Conservation (phyloP, 331 rosid genomes). For the Cydonia oblonga region DNA sequence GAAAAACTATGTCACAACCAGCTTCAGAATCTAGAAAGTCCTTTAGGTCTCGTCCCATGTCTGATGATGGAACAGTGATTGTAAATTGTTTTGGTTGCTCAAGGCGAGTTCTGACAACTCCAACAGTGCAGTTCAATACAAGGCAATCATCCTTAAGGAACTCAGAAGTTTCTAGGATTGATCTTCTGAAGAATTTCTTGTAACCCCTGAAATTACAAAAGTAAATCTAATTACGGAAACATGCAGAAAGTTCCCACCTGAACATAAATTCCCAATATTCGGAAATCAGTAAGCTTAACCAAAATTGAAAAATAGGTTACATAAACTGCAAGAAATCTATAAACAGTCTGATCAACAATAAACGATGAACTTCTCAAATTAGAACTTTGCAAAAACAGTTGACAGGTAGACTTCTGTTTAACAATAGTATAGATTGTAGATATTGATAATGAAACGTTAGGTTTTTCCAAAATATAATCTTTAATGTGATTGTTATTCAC, state of each 20-base stretch:
- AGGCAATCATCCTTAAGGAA: conserved; percentile 87
- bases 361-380: not conserved
- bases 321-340: not conserved
- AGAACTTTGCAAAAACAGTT: not conserved
- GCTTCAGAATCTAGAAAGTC: conserved; percentile 55
- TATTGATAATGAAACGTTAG: not conserved
- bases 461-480: not conserved
- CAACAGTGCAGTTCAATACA: conserved; percentile 78
- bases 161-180: conserved; percentile 61
- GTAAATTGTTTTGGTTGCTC: conserved; percentile 60
- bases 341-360: not conserved
- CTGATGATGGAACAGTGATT: conserved; percentile 37
- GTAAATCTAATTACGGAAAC: not conserved
- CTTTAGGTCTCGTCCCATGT: conserved; percentile 61
- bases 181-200: conserved; percentile 72
- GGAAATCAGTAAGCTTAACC: not conserved
- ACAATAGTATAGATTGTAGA: not conserved
- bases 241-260: not conserved
- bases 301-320: not conserved
- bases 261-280: not conserved
- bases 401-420: not conserved
- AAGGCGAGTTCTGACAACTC: conserved; percentile 82
- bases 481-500: not conserved
- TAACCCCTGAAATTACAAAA: conserved; percentile 62
- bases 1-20: conserved; percentile 68